Evolutionary conservation across 2,329 filamentous ascomycete genomes (phyloP), one percentile per base, ranked within the genome.

Genomic region (Aspergillus ibericus): DNA sequence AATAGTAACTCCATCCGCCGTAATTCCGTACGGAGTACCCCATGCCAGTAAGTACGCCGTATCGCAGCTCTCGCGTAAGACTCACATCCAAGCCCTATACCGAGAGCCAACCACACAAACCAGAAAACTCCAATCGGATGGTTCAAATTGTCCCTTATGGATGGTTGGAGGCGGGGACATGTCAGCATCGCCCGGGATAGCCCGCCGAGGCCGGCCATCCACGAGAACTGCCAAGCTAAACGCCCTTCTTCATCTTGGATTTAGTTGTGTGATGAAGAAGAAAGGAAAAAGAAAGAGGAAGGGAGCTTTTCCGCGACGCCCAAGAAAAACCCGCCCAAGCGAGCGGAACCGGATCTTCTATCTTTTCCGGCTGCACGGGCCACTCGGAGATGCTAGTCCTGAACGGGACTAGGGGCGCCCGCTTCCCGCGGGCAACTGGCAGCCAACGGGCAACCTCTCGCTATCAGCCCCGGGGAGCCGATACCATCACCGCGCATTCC

Each of bases 201-300:
- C 53, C 69, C 62, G 68, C 63, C 66, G 57, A 65, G 58, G 57
- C 55, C 63, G 54, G 57, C 63, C 64, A 59, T 66, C 70, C 68
- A 71, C 72, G 72, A 74, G 72, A 72, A 67, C 72, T 73, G 71
- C 69, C 48, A 66, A 72, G 25, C 60, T 64, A 61, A 60, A 68
- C 68, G 68, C 71, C 62, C 69, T 68, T 74, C 72, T 72, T 74
- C 72, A 74, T 74, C 66, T 74, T 74, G 72, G 72, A 73, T 73
- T 74, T 74, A 74, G 72, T 74, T 74, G 72, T 74, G 72, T 74
- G 71, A 74, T 65, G 69, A 72, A 65, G 63, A 68, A 65, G 68
- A 61, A 53, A 65, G 63, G 62, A 51, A 51, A 61, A 46, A 20
- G 50, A 34, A 35, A n/a, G 51, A 67, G 64, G 65, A 65, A 61